Evolutionary conservation across 2,329 filamentous ascomycete genomes (phyloP), one percentile per base, ranked within the genome.

Genomic region (Triangularia setosa): DNA sequence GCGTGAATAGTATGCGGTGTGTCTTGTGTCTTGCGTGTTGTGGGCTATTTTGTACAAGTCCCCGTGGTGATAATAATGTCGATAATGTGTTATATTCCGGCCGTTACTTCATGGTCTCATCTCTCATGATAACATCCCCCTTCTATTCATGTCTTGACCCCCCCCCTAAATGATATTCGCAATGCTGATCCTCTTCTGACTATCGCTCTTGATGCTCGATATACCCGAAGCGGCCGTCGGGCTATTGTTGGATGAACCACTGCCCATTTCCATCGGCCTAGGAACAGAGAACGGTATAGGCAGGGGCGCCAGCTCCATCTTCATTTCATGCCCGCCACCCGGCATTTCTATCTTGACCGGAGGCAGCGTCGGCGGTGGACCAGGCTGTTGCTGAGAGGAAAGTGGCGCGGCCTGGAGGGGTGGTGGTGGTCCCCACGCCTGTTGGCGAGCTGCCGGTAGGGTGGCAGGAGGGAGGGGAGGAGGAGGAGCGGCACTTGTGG

Each of bases 161-260:
- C 7, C 48, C 24, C 48, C 48, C 63, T 54, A 70, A 28, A 81
- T 79, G 63, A 80, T 80, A 69, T 80, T 80, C 60, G 77, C 78
- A 64, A 81, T 81, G 70, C 79, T 79, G 65, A 80, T 79, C 60
- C 78, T 74, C 74, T 81, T 75, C 70, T 81, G 75, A 70, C 68
- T 79, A 64, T 76, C 76, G 33, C 72, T 77, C 64, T 75, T 77
- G 14, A 68, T 61, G n/a, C 57, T 63, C 23, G 68, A 58, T 24
- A 68, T 70, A 8, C 57, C 61, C 21, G 68, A 58, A 24, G 68
- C 70, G 3, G 72, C 68, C 18, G 73, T 71, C 24, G 76, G 73
- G 48, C 76, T 78, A 40, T 35, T 59, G 28, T 25, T 63, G 18
- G 63, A 60, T 33, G 44, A 48, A 68, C 61, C 21, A 21, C 40